Conservation (phyloP, 2,329 filamentous ascomycete species). For the Metarhizium robertsii region DNA sequence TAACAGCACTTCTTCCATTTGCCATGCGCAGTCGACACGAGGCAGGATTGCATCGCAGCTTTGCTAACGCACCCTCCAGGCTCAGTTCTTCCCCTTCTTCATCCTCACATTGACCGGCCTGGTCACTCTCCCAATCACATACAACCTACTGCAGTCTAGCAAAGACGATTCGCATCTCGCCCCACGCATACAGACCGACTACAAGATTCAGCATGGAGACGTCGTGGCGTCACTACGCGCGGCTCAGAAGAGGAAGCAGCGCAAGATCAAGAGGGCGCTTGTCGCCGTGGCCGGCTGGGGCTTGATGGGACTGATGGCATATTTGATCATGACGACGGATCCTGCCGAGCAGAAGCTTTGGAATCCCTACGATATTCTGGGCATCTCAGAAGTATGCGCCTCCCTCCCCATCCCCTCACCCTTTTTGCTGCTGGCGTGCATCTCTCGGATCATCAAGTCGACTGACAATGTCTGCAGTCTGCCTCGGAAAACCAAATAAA, state of each 20-base stretch:
- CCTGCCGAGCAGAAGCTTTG: slow-evolving; percentile 68
- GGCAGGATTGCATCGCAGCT: background rate
- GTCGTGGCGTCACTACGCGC: slow-evolving; percentile 74
- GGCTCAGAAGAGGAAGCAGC: slow-evolving; percentile 82
- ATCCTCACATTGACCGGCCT: slow-evolving; percentile 83
- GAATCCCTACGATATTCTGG: slow-evolving; percentile 95
- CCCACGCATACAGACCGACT: slow-evolving; percentile 72
- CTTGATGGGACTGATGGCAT: slow-evolving; percentile 82
- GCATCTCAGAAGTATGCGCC: slow-evolving; percentile 59
- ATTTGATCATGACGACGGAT: slow-evolving; percentile 76
- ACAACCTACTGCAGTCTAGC: slow-evolving; percentile 72
- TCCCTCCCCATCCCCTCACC: too few relatives aligned
- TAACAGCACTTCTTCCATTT: background rate
- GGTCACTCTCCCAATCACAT: slow-evolving; percentile 83
- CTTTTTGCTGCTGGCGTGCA: background rate
- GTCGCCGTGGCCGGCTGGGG: slow-evolving; percentile 71
- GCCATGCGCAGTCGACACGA: background rate
- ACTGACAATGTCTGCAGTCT: slow-evolving; percentile 40
- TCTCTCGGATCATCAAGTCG: background rate
- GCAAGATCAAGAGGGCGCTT: slow-evolving; percentile 75
- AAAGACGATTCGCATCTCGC: slow-evolving; percentile 71
- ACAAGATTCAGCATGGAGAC: slow-evolving; percentile 72
- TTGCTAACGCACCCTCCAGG: slow-evolving; percentile 35
- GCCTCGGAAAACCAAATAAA: slow-evolving; percentile 87
- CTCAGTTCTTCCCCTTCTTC: slow-evolving; percentile 99